Percentiles rank a stretch among this genome's conserved stretches.
phyloP scores from a whole-genome alignment of 441 rosid genomes.

The Syzygium syzygioides region DNA sequence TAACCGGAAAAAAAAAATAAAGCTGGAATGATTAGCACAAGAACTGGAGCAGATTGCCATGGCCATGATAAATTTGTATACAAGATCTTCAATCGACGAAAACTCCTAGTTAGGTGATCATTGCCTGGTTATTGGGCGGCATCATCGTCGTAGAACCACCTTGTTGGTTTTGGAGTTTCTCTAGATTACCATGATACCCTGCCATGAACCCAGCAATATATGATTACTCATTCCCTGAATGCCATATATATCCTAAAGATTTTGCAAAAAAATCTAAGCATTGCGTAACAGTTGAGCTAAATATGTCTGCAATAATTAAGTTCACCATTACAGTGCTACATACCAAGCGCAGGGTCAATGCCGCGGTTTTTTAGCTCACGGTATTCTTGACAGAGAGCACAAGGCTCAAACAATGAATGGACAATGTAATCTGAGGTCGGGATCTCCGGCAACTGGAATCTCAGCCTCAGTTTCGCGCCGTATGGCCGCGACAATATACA shows the following conservation, averaged over 20 bases:
- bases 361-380: not conserved
- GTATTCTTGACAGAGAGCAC: conserved; percentile 6
- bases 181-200: conserved; percentile 4
- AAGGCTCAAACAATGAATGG: conserved; percentile 1
- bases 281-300: not conserved
- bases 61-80: not conserved
- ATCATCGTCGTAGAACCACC: not conserved
- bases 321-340: not conserved
- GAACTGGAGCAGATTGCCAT: not conserved
- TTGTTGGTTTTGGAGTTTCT: conserved; percentile 1
- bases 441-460: not conserved
- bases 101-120: not conserved
- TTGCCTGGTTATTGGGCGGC: not conserved
- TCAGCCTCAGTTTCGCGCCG: not conserved
- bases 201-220: not conserved
- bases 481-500: not conserved
- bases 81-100: not conserved
- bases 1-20: not conserved
- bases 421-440: not conserved
- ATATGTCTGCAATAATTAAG: not conserved
- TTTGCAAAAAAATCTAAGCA: not conserved
- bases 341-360: conserved; percentile 6
- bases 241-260: not conserved
- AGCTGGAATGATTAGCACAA: not conserved
- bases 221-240: not conserved